Evolutionary conservation across 768 basidiomycete genomes (phyloP).

Genomic region (Tephrocybe sp.): DNA sequence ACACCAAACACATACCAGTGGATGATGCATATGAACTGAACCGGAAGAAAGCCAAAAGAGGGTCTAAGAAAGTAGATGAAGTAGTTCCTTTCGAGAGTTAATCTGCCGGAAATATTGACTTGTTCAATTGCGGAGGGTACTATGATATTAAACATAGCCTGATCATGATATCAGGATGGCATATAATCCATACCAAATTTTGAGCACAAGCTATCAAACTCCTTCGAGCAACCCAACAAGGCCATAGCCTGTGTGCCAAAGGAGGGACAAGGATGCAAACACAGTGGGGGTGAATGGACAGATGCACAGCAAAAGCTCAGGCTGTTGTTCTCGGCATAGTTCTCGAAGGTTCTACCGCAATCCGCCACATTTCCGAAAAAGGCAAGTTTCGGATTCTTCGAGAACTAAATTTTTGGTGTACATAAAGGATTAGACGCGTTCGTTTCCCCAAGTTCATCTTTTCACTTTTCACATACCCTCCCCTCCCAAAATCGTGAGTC

Average conservation of each 20-base stretch:
- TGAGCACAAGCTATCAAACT: too few species aligned
- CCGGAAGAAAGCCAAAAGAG: too few species aligned
- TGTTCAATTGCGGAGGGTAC: too few species aligned
- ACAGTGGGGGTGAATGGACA: background rate
- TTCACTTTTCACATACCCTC: conserved; percentile 21
- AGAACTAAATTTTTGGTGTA: conserved; percentile 42
- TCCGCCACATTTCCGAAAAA: conserved; percentile 33
- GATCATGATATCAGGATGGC: too few species aligned
- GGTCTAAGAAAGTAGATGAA: too few species aligned
- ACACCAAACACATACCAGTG: too few species aligned
- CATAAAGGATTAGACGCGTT: conserved; percentile 32
- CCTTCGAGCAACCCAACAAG: too few species aligned
- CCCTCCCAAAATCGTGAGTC: conserved; percentile 14
- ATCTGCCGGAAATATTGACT: too few species aligned
- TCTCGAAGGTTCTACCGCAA: conserved; percentile 43
- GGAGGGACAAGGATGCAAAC: background rate
- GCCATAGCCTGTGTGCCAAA: background rate
- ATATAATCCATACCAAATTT: too few species aligned
- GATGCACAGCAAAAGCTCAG: background rate
- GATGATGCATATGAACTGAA: too few species aligned
- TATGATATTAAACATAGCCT: too few species aligned
- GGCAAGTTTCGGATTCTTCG: conserved; percentile 51
- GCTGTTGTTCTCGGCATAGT: conserved; percentile 17
- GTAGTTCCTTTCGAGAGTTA: too few species aligned
- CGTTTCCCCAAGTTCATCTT: conserved; percentile 23